Evolutionary conservation across 2,329 filamentous ascomycete genomes (phyloP), one percentile per base, ranked within the genome.

Genomic region (Fusarium algeriense): DNA sequence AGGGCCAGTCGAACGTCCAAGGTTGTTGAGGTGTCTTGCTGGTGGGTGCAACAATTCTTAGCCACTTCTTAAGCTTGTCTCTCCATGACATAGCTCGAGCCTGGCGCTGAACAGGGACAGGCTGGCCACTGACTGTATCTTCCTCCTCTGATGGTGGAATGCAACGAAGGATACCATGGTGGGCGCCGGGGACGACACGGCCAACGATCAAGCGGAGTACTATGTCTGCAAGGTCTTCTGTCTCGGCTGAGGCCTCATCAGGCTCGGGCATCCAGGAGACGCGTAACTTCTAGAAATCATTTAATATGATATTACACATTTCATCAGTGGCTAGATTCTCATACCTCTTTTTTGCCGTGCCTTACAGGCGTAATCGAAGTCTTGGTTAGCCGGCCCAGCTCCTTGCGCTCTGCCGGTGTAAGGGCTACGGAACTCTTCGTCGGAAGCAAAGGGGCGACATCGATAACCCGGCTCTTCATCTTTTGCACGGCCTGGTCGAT

Each of bases 191-290:
- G 17, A 52, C 35, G 20, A 65, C 58, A n/a, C 49, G 69, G 15
- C 79, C 80, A 37, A 82, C 75, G 5, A 88, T 74, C 7, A 88
- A 80, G 34, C 87, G 84, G 49, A 81, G 75, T 19, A 86, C 85
- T 17, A 83, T 76, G 44, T 88, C 85, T 37, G 78, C 79, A 3
- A 79, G 73, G 57, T 82, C 79, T 73, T 88, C 84, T 9, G 81
- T 75, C 17, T 49, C 20, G 17, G 46, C 10, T 44, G 45, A 10
- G 14, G 38, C 38, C n/a, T 81, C 67, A 37, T 43, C 26, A 43
- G 55, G 54, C n/a, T 80, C 60, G 13, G 81, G 75, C 13, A 87
- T 76, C 85, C 85, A 87, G 9, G 80, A 81, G 14, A 87, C 79
- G 14, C 76, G 60, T n/a, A 80, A 68, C 37, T 75, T 60, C 80